Evolutionary conservation across 2,329 filamentous ascomycete genomes (phyloP), one percentile per base, ranked within the genome.

Genomic region (Neofusicoccum parvum): DNA sequence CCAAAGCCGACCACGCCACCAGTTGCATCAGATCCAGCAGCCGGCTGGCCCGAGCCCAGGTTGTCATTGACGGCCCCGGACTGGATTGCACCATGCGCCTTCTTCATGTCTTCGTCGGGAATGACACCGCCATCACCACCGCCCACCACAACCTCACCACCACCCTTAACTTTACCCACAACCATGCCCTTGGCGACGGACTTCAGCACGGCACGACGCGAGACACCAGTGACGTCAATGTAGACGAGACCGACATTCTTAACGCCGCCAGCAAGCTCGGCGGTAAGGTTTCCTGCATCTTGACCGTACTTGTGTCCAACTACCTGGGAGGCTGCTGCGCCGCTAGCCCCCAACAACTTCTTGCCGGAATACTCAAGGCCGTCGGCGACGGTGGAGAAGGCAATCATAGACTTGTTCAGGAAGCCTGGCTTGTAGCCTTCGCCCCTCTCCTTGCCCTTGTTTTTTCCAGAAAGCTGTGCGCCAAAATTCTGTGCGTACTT

Each of bases 231-330:
- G 1, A 96, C 94, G 72, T 99, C 95, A 67, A 99, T 97, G 75
- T 99, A 99, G 37, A 99, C 95, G 34, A 99, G 84, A 5, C 94
- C 95, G 7, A 98, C 95, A 70, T 98, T 99, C 84, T 95, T 97
- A 72, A 97, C 89, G 27, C 94, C 94, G 5, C 92, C 90, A 0
- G 92, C 91, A 20, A 99, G 79, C 62, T 91, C 85, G 48, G 85
- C 84, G 1, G 92, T 90, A 15, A 98, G 83, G 41, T 89, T 85
- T 15, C 93, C 92, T 0, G 95, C 95, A 78, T 99, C 92, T 1
- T 86, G 75, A 4, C 95, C 95, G 82, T 94, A 99, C 68, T 88
- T 89, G 78, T 98, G 95, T n/a, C 89, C 86, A 3, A 98, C 92
- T 60, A 97, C 89, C 0, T 90, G 92, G 41, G 88, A 92, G 27